Evolutionary conservation across 176 grass and related monocot genomes (phyloP).

Genomic region (Guadua angustifolia): DNA sequence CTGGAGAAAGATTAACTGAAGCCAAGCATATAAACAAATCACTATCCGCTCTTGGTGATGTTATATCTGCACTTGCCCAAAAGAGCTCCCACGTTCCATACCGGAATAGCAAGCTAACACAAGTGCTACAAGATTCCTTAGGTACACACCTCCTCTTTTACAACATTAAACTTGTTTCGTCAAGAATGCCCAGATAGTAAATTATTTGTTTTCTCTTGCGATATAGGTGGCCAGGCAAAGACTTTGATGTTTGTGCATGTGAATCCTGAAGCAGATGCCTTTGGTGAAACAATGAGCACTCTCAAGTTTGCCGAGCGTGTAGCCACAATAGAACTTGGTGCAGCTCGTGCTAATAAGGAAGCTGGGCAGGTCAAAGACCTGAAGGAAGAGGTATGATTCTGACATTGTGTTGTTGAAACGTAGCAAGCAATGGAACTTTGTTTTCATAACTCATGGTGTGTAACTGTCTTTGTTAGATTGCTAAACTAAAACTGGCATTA

Average conservation of each 20-base stretch:
- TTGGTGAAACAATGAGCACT: constrained; percentile 86
- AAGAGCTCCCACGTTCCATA: constrained; percentile 87
- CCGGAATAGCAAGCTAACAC: constrained; percentile 89
- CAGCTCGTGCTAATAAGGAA: constrained; percentile 79
- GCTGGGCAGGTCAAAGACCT: constrained; percentile 71
- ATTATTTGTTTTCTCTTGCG: constrained; percentile 30
- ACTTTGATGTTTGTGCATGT: constrained; percentile 94
- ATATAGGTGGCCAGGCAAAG: constrained; percentile 88
- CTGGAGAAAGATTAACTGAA: constrained; percentile 83
- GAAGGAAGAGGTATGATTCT: constrained; percentile 78
- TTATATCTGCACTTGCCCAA: constrained; percentile 82
- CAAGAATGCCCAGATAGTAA: neutral
- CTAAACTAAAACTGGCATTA: constrained; percentile 66
- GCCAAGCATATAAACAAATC: constrained; percentile 86
- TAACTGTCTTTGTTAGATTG: constrained; percentile 54
- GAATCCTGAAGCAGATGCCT: constrained; percentile 76
- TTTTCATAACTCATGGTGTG: neutral
- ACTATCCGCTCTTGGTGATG: constrained; percentile 83
- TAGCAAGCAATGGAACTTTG: neutral
- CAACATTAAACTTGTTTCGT: neutral
- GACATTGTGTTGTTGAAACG: constrained; percentile 4
- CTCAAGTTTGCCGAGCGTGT: constrained; percentile 92
- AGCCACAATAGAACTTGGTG: constrained; percentile 71
- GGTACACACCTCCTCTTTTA: constrained; percentile 47
- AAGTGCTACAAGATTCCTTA: constrained; percentile 85